Percentiles rank a stretch among this genome's conserved stretches.
These are phyloP conservation scores for Flueggea neowawraea DNA, from an alignment of 441 rosid genomes.

Conservation along the genomic window DNA sequence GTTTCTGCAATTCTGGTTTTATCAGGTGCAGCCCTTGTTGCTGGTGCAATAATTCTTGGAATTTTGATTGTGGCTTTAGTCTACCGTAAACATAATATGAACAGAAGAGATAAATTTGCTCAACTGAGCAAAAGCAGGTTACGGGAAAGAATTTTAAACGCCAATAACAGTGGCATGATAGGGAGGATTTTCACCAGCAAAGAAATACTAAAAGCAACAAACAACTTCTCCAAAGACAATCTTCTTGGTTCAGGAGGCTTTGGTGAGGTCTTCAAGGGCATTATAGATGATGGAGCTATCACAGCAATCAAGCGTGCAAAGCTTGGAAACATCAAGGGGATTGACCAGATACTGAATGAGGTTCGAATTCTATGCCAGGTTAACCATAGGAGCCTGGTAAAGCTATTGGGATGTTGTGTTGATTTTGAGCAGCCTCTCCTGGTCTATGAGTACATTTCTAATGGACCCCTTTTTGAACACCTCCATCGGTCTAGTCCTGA, in stretches of 20 bases:
- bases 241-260: slow-evolving; percentile 53
- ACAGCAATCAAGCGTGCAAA: slow-evolving; percentile 62
- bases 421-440: slow-evolving; percentile 54
- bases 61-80: too few relatives aligned
- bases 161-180: slow-evolving; percentile 28
- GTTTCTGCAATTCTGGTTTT: too few relatives aligned
- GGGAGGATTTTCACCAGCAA: slow-evolving; percentile 45
- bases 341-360: slow-evolving; percentile 57
- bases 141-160: slow-evolving; percentile 41
- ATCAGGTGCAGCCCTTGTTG: too few relatives aligned
- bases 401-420: slow-evolving; percentile 56
- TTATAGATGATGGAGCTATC: slow-evolving; percentile 41
- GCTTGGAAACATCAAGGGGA: slow-evolving; percentile 49
- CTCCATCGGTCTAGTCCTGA: slow-evolving; percentile 16
- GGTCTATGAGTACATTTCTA: slow-evolving; percentile 48
- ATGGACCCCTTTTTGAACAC: slow-evolving; percentile 45
- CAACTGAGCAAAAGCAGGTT: slow-evolving; percentile 23
- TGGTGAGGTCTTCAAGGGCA: slow-evolving; percentile 56
- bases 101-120: slow-evolving; percentile 21
- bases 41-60: too few relatives aligned
- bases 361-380: slow-evolving; percentile 62
- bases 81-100: too few relatives aligned
- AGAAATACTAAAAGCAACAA: slow-evolving; percentile 47
- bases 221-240: slow-evolving; percentile 43
- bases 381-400: slow-evolving; percentile 48